Base-by-base conservation (phyloP, 345 rosid genomes). In the Garcia nutans region DNA sequence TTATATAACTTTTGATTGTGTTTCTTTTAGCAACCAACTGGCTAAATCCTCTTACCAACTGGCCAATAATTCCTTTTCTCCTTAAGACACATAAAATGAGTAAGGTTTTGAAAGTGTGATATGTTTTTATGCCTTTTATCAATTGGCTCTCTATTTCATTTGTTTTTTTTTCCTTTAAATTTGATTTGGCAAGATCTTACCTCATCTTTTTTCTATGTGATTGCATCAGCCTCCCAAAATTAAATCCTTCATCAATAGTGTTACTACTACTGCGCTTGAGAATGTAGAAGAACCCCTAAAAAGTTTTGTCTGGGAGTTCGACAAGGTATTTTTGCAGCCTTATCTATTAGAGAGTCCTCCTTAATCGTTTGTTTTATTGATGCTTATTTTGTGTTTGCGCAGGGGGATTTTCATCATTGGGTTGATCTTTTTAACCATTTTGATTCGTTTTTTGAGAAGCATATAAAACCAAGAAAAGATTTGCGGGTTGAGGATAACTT, bases 391-490 rank as follows among this genome's bases (percentile, higher is more conserved):
- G 70, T 50, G 19, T 64, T 85, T 58, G 3, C 81, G 81, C 89
- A 95, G 99, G 99, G 99, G 62, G 97, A 95, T 84, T 95, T 95
- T 79, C 97, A 93, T 87, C 99, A 95, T 42, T 95, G 99, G 99
- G 93, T 91, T 82, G 99, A 95, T 80, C 97, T 93, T 75, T 93
- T 95, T 79, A 93, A 93, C 86, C 85, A 93, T 81, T 95, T 95
- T 78, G 99, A 91, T 86, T 85, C 94, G 70, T 91, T 85, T 87
- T 95, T 95, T 79, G 98, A 93, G 84, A 93, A 95, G 89, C 89
- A 90, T 73, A 81, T 93, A 69, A 93, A 95, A 84, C 79, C 82
- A 47, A 93, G 98, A 77, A 91, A 87, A 82, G 99, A 95, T 86
- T 82, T 95, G 79, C 96, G 86, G 82, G 73, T 93, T 69, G 97